Evolutionary conservation across 2,329 filamentous ascomycete species (phyloP), one percentile per base, ranked within the genome.

Genomic region (Fusarium sp.): DNA sequence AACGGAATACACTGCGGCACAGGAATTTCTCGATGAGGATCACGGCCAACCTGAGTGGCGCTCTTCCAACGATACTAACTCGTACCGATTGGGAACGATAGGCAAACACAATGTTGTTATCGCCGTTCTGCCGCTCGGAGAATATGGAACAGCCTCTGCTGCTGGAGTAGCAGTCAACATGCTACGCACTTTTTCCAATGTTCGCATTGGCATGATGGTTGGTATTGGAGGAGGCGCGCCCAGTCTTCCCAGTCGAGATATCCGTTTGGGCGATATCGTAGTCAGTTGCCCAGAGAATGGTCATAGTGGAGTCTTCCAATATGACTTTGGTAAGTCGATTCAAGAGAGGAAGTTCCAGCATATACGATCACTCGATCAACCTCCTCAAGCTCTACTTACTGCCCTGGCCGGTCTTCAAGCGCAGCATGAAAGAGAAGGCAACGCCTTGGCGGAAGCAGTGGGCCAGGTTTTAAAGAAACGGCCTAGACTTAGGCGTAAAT

Each of bases 261-360:
- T 57, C 11, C 42, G 53, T 5, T 15, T 57, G 4, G 53, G 53
- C 5, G 53, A 57, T 13, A 36, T 57, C 6, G 53, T 57, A 7
- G 53, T 57, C 20, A 49, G 53, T 9, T 13, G 4, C 6, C 53
- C 28, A 4, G 20, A 15, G 8, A 41, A 42, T 10, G 42, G 53
- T 8, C 20, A 34, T 10, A 11, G 44, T 4, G 53, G 53, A 13
- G 44, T 57, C 0, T 28, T 49, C 3, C 53, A 57, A 4, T 57
- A 57, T 16, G 53, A 57, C 11, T 49, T 49, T 34, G 53, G 53
- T 13, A 42, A 49, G 10, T 26, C 15, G 8, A 41, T 49, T 9
- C 53, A 57, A 28, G 44, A 40, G 2, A 8, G 33, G 26, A 20
- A 18, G 6, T 45, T 31, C 10, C 33, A 56, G 13, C 20, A 45